Base-by-base conservation (phyloP, 2,329 filamentous ascomycete species). In the Neoascochyta sp. region DNA sequence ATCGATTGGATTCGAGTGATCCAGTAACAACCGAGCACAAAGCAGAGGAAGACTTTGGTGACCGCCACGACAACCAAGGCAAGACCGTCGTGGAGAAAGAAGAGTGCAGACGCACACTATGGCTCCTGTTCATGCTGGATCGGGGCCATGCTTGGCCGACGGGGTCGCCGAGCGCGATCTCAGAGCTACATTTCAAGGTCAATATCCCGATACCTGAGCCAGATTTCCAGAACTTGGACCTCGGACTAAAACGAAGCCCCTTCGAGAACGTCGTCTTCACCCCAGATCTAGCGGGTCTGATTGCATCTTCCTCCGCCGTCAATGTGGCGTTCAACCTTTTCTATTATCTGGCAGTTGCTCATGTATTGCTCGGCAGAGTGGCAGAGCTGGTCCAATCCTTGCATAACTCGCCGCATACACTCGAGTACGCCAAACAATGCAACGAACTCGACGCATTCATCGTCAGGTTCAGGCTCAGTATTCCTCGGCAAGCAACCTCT, bases 81-180 rank as follows among this genome's bases (percentile, higher is more conserved):
- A 34, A 24, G 11, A 45, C 42, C 3, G 21, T 31, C 9, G 26
- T 50, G 1, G 51, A 56, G 11, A 45, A 28, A 24, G 57, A 62
- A 36, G 56, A 62, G 24, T 43, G 35, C 12, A 38, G 55, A 19
- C 39, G 57, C 29, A 43, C 45, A 4, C 39, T 62, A 9, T 62
- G 56, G 57, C 18, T 52, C n/a, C 34, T 60, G 1, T 56, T 56
- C 27, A 42, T 59, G 5, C 35, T 53, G 39, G 57, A 61, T 29
- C 39, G 54, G 14, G 45, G 38, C 10, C 39, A 44, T 22, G 36
- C 48, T 1, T 61, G 54, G 44, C 50, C 50, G n/a, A 46, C 46
- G 10, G 52, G 52, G 0, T 55, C 50, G 50, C 50, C 54, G 0
- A 34, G 41, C 28, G 50, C 49, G 4, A 53, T 61, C 16, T 36